Evolutionary conservation across 495 filamentous ascomycete genomes (phyloP).

Genomic region (Xylaria venustula): DNA sequence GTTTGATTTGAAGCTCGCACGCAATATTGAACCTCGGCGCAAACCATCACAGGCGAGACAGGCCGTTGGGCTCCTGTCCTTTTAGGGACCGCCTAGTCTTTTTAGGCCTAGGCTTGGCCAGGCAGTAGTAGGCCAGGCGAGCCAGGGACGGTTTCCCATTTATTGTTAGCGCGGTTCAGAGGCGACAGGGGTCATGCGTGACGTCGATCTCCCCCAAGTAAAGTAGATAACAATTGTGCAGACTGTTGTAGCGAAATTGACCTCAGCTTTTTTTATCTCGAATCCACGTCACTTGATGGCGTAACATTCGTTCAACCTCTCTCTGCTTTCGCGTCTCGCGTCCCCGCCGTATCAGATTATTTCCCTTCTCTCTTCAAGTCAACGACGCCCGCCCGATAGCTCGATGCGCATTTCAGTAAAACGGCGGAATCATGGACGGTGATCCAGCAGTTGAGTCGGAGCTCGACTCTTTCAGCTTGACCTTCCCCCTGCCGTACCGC

Average conservation of each 20-base stretch:
- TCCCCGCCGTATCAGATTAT: no score
- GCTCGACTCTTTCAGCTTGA: slow-evolving; percentile 80
- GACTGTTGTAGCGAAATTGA: no score
- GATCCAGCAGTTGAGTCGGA: slow-evolving; percentile 76
- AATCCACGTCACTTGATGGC: background rate
- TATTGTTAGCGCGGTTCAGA: background rate
- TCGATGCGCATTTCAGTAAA: slow-evolving; percentile 16
- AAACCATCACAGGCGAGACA: background rate
- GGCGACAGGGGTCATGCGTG: slow-evolving; percentile 1
- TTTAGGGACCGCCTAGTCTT: background rate
- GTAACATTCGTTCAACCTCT: background rate
- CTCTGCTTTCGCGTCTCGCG: background rate
- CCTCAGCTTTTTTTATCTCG: background rate
- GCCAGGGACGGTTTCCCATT: background rate
- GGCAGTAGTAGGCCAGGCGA: no score
- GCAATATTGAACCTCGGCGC: background rate
- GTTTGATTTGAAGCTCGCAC: background rate
- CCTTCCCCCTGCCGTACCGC: slow-evolving; percentile 83
- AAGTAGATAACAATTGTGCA: slow-evolving; percentile 2
- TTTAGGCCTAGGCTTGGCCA: no score
- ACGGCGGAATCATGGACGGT: slow-evolving; percentile 64
- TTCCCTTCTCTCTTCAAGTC: no score
- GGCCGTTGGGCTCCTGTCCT: background rate
- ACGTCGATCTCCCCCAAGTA: slow-evolving; percentile 7
- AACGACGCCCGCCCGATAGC: no score